These are phyloP conservation scores for Colletotrichum neosansevieriae DNA, from an alignment of 2,329 filamentous ascomycete species.

Conservation along the genomic window DNA sequence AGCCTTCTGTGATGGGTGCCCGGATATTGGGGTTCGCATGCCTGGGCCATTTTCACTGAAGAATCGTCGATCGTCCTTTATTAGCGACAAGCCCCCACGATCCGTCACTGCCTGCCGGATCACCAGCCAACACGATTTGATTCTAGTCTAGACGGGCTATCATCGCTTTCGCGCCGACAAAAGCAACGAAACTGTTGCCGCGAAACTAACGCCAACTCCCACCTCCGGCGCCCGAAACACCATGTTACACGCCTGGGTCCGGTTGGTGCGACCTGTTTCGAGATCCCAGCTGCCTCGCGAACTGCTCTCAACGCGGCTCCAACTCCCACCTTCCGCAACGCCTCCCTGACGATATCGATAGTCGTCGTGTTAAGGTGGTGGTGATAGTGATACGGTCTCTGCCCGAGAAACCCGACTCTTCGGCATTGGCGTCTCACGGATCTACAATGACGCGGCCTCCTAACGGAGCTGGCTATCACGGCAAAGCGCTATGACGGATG, in stretches of 20 bases:
- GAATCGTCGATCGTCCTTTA: not conserved
- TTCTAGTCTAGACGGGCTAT: not conserved
- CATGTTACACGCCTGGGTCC: constrained; percentile 10
- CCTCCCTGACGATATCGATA: constrained; percentile 7
- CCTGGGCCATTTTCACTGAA: not conserved
- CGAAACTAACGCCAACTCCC: not conserved
- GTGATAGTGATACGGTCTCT: not conserved
- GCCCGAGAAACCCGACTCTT: not conserved
- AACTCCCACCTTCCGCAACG: not conserved
- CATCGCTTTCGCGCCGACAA: not conserved
- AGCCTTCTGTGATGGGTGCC: constrained; percentile 4
- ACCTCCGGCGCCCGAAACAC: constrained; percentile 22
- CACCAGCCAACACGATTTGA: not conserved
- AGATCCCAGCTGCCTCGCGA: constrained; percentile 9
- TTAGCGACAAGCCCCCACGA: not conserved
- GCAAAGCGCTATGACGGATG: constrained; percentile 6
- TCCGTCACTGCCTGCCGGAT: not conserved
- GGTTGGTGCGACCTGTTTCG: constrained; percentile 31
- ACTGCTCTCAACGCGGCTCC: not conserved
- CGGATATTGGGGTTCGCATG: not conserved
- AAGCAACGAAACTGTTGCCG: not conserved
- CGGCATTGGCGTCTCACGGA: not conserved
- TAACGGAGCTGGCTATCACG: constrained; percentile 10
- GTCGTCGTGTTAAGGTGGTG: constrained; percentile 13
- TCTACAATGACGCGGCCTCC: constrained; percentile 30